phyloP scores from a whole-genome alignment of 2,329 filamentous ascomycete species.

The Alternaria sp. region DNA sequence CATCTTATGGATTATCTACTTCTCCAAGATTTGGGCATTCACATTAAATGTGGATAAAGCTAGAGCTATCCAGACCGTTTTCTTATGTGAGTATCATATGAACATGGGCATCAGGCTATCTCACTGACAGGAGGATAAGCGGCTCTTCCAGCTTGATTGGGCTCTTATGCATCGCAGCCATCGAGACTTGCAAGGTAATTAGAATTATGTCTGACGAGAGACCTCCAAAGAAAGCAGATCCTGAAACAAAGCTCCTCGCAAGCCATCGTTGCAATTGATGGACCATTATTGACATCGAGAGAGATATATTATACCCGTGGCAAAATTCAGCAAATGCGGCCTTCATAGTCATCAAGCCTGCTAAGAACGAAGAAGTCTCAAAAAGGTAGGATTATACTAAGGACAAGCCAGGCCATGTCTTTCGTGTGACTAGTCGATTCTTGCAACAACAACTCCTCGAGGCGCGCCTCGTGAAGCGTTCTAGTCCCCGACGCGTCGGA shows the following conservation, averaged over 20 bases:
- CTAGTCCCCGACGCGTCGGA: neutral
- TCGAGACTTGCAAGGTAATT: no score
- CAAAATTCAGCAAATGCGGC: neutral
- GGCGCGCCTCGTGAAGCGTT: neutral
- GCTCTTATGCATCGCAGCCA: no score
- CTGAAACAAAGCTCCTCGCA: neutral
- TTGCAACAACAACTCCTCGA: neutral
- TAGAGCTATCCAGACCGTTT: no score
- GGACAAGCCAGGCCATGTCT: neutral
- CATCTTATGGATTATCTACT: neutral
- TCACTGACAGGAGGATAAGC: no score
- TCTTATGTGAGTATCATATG: no score
- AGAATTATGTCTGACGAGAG: neutral
- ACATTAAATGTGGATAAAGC: no score
- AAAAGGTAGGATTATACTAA: neutral
- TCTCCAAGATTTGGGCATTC: neutral
- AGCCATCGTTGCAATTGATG: neutral
- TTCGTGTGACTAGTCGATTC: neutral
- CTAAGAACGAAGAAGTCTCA: neutral
- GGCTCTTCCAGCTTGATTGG: no score
- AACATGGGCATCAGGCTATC: no score
- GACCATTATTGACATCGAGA: neutral
- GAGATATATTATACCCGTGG: neutral
- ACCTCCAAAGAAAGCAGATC: neutral
- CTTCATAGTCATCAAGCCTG: neutral